A percentile compares a stretch with the other conserved stretches of the same genome.
Conservation (phyloP, 176 grass and related monocot genomes). For the Juncus effusus region DNA sequence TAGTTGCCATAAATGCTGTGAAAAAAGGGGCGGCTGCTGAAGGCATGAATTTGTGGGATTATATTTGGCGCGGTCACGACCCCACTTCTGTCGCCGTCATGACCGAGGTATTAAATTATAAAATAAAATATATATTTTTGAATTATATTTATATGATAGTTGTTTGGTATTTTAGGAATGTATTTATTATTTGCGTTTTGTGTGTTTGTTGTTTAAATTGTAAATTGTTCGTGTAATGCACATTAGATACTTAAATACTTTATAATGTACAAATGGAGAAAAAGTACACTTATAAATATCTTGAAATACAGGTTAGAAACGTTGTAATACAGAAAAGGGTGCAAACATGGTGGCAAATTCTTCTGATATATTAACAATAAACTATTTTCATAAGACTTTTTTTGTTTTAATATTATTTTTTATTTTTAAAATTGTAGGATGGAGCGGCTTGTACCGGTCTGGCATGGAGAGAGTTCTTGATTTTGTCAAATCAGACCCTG, state of each 20-base stretch:
- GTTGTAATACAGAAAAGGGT: too few relatives aligned
- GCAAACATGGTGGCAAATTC: too few relatives aligned
- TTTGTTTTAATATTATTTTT: background rate
- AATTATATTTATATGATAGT: too few relatives aligned
- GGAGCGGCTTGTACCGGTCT: slow-evolving; percentile 87
- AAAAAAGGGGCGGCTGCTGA: slow-evolving; percentile 90
- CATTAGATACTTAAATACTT: background rate
- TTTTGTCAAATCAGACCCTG: slow-evolving; percentile 92
- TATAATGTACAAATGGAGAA: background rate
- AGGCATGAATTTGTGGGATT: slow-evolving; percentile 83
- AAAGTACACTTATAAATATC: too few relatives aligned
- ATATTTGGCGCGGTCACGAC: slow-evolving; percentile 96
- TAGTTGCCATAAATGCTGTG: slow-evolving; percentile 95
- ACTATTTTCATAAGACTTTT: slow-evolving; percentile 1
- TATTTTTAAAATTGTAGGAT: slow-evolving; percentile 47
- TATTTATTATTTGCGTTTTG: too few relatives aligned
- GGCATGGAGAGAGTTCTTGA: slow-evolving; percentile 88
- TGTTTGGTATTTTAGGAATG: too few relatives aligned
- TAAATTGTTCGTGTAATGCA: slow-evolving; percentile 15
- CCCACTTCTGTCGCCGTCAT: slow-evolving; percentile 99
- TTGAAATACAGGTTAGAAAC: too few relatives aligned
- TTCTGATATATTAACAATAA: background rate
- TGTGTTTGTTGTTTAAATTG: background rate
- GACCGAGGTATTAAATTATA: slow-evolving; percentile 50
- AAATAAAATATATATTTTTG: too few relatives aligned